These are phyloP conservation scores for Trichoderma cornu-damae DNA, from an alignment of 2,329 filamentous ascomycete genomes.

Conservation along the genomic window DNA sequence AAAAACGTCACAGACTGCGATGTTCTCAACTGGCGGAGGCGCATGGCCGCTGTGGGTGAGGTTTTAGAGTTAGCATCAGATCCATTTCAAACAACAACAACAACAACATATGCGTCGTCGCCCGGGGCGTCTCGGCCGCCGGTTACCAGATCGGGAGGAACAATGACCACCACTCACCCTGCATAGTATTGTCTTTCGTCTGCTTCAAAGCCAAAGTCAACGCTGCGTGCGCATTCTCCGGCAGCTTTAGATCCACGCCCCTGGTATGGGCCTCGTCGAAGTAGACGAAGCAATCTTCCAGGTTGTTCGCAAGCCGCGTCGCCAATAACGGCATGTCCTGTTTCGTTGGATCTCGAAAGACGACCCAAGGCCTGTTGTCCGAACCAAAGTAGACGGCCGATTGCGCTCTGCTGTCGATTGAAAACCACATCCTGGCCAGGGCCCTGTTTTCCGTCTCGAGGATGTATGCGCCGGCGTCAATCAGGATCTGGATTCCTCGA, in stretches of 20 bases:
- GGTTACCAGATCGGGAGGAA: background rate
- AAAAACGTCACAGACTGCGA: conserved; percentile 54
- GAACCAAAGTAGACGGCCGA: conserved; percentile 52
- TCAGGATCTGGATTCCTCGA: conserved; percentile 46
- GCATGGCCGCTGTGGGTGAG: conserved; percentile 53
- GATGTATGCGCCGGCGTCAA: conserved; percentile 61
- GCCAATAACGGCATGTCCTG: conserved; percentile 46
- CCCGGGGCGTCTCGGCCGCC: too few species aligned
- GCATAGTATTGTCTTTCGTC: conserved; percentile 57
- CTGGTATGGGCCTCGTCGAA: conserved; percentile 47
- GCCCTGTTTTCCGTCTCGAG: conserved; percentile 54
- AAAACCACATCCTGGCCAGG: conserved; percentile 48
- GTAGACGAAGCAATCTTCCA: conserved; percentile 51
- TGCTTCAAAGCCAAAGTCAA: conserved; percentile 52
- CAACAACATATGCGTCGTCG: too few species aligned
- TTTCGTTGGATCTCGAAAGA: conserved; percentile 29
- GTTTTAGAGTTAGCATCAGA: background rate
- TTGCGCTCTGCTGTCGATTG: conserved; percentile 37
- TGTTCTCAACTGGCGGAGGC: conserved; percentile 52
- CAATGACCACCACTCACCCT: conserved; percentile 40
- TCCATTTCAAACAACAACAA: too few species aligned
- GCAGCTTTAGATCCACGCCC: conserved; percentile 56
- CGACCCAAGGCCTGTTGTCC: conserved; percentile 26
- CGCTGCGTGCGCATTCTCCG: conserved; percentile 42
- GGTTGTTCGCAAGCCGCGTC: conserved; percentile 50